Base-by-base conservation (phyloP, 2,329 filamentous ascomycete genomes). In the Aspergillus caelatus region DNA sequence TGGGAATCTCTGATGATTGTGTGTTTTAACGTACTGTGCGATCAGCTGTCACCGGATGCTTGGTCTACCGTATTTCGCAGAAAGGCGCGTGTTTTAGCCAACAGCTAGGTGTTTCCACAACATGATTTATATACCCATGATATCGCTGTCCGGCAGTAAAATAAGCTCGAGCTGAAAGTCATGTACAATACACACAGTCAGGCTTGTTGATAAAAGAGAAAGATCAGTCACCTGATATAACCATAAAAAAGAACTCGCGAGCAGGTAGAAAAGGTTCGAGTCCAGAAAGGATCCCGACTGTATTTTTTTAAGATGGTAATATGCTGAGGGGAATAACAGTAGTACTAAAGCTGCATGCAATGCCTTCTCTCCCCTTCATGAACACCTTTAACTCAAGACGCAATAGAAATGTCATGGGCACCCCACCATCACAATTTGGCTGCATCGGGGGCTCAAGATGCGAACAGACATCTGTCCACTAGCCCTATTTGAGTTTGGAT, bases 1-100 rank as follows among this genome's bases (percentile, higher is more conserved):
- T 57, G 80, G 79, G 23, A 70, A 70, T 26, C 62, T 79, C 46
- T 52, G 28, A 52, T 58, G 48, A 32, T 53, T 23, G 21, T 41
- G 23, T 55, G 34, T 54, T 54, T 39, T 48, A 23, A 28, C 21
- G 16, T 57, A 16, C 21, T 56, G 19, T n/a, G 23, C 23, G 46
- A 36, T 39, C 19, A 45, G 63, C 36, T 45, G 30, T 52, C 30
- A 16, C 45, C 23, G 45, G 21, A 32, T 50, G 48, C 11, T 14
- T 52, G 48, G 28, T 7, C n/a, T 12, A 32, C 52, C 12, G 9
- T 53, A 28, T 58, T 57, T 32, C n/a, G 7, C 14, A 23, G 50
- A 19, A 55, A 23, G 30, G n/a, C 14, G 32, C 39, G 14, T 34
- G 12, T n/a, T n/a, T 19, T 4, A 32, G 48, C 32, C 34, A 19